Evolutionary conservation across 768 basidiomycete genomes (phyloP), one percentile per base, ranked within the genome.

Genomic region (Floccularia luteovirens): DNA sequence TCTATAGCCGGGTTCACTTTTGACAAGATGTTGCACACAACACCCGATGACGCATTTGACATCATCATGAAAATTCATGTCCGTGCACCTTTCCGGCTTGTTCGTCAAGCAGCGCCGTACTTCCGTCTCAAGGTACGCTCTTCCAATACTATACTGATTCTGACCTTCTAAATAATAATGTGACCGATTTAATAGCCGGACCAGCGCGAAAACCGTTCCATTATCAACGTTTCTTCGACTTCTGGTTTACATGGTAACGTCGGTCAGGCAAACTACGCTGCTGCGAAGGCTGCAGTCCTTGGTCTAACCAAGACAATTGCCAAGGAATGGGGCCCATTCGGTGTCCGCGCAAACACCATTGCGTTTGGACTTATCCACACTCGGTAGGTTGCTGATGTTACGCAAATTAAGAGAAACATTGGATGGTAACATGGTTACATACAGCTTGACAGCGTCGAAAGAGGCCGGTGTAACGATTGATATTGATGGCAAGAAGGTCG

Each of bases 11-110:
- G 79, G 35, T 87, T 87, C 64, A 86, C 84, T 5, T 86, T 73
- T 50, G 84, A 89, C 70, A 83, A 81, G 59, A 91, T 91, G 89
- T 66, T 90, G 27, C 88, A 89, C 62, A 88, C 85, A 4, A 88
- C 81, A 44, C 79, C 83, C 2, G 89, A 91, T 60, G 84, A 89
- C 31, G 73, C 77, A 1, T 91, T 75, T 55, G 82, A 88, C 45
- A 69, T 90, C 48, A 90, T 90, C 52, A 67, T 83, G 59, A 85
- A 83, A 55, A 79, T 90, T 38, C 90, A 91, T 58, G 82, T 88
- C 50, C 78, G 83, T 37, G 86, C 89, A 2, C 90, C 89, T 0
- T 91, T 90, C 77, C 69, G 87, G 28, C 77, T 91, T 49, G 68
- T 90, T 44, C 77, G 88, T 38, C 82, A 85, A 43, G 88, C 87